Base-by-base conservation (phyloP, 768 basidiomycete genomes). In the Tremella mesenterica region DNA sequence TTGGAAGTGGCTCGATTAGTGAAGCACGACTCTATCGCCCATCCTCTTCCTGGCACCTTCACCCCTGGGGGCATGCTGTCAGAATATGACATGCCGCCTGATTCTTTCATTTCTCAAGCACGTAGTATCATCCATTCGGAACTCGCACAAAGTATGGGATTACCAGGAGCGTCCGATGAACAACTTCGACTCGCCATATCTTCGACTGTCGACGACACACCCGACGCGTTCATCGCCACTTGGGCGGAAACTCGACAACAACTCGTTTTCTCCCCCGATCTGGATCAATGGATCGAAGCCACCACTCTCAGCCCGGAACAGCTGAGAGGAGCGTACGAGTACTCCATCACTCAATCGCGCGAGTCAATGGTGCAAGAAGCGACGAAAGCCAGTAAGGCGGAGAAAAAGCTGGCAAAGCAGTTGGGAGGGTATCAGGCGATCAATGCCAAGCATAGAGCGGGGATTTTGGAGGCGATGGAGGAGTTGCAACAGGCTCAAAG, bases 391-490 rank as follows among this genome's bases (percentile, higher is more conserved):
- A 73, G 80, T 20, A 97, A 95, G 77, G 69, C 79, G 4, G 93
- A 96, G 78, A 95, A 91, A 81, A 93, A 90, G 72, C 80, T 97
- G 9, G 80, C 78, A 8, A 81, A 90, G 53, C 80, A 81, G 13
- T 81, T 97, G 2, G 91, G 91, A n/a, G 95, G 95, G 8, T 97
- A 97, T 71, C 81, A 87, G 67, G 79, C 80, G 33, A 82, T 92
- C 9, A 82, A 83, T 26, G 79, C 79, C 64, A 80, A 81, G 34
- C 77, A 91, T 47, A 66, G 59, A 12, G 50, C 70, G 54, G 48
- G 71, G 7, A 65, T 69, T 27, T 36, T 49, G 14, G 61, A 71
- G 10, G 54, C 59, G 9, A 73, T 88, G 69, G 81, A 81, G 29
- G 85, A 85, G 61, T 77, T 91, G 27, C 79, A 83, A 52, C 78